phyloP scores from a whole-genome alignment of 257 asterid species.

The Scutellaria minor region DNA sequence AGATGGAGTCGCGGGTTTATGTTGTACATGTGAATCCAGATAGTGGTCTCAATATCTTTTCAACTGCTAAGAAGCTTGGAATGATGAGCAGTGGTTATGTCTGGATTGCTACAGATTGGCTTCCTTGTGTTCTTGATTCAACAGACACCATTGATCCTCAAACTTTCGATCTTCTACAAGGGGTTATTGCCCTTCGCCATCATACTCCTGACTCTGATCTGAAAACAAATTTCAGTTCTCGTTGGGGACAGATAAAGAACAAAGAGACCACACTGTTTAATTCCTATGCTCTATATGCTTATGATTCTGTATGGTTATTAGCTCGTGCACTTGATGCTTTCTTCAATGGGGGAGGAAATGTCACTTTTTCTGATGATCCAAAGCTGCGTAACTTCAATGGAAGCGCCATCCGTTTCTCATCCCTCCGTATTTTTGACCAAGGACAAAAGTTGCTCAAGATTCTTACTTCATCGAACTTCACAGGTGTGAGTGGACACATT shows the following conservation, averaged over 20 bases:
- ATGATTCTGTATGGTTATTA: slow-evolving; percentile 70
- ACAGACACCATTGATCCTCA: slow-evolving; percentile 46
- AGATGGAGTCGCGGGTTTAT: slow-evolving; percentile 69
- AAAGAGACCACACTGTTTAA: slow-evolving; percentile 44
- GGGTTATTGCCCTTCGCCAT: slow-evolving; percentile 69
- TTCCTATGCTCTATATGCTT: slow-evolving; percentile 71
- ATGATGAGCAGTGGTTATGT: slow-evolving; percentile 66
- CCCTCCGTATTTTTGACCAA: slow-evolving; percentile 64
- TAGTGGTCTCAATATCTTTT: slow-evolving; percentile 56
- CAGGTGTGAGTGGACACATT: slow-evolving; percentile 60
- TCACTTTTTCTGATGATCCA: slow-evolving; percentile 65
- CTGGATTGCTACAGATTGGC: slow-evolving; percentile 88
- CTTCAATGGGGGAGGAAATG: slow-evolving; percentile 41
- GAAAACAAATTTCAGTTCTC: slow-evolving; percentile 49
- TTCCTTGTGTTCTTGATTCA: slow-evolving; percentile 59
- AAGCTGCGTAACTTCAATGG: slow-evolving; percentile 43
- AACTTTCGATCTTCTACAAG: slow-evolving; percentile 59
- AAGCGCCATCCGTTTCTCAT: slow-evolving; percentile 42
- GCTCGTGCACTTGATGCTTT: slow-evolving; percentile 69
- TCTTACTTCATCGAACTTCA: slow-evolving; percentile 52
- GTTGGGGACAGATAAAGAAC: slow-evolving; percentile 49
- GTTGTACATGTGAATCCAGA: slow-evolving; percentile 81
- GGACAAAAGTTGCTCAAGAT: slow-evolving; percentile 58
- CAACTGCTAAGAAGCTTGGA: slow-evolving; percentile 59
- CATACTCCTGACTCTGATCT: slow-evolving; percentile 58